These are phyloP conservation scores for Colletotrichum incanum DNA, from an alignment of 2,329 filamentous ascomycete species.

Conservation along the genomic window DNA sequence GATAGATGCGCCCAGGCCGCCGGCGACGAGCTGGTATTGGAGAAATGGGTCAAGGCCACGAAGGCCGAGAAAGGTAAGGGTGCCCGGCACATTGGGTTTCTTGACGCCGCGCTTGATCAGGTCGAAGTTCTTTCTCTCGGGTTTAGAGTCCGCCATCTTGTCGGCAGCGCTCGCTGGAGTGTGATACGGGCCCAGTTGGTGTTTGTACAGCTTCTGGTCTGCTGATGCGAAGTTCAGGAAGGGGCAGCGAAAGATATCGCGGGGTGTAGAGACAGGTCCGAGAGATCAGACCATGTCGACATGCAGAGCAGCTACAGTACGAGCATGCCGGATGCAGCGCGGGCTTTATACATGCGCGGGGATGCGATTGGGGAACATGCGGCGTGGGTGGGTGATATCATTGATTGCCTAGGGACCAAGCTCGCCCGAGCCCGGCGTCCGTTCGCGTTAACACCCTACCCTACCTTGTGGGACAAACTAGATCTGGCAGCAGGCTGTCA, in stretches of 20 bases:
- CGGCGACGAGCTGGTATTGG: conserved; percentile 52
- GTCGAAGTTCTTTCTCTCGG: conserved; percentile 45
- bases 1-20: conserved; percentile 60
- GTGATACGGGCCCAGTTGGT: neutral
- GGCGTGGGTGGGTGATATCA: conserved; percentile 5
- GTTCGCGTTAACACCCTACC: neutral
- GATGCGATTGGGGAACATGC: conserved; percentile 18
- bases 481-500: neutral
- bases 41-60: conserved; percentile 54
- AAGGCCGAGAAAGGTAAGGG: conserved; percentile 57
- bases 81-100: conserved; percentile 52
- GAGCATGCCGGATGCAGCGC: neutral
- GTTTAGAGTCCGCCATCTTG: conserved; percentile 29
- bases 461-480: neutral
- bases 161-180: conserved; percentile 2
- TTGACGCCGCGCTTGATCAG: conserved; percentile 58
- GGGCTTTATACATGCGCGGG: conserved; percentile 6
- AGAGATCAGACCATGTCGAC: neutral
- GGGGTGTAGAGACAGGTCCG: neutral
- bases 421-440: neutral
- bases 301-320: neutral
- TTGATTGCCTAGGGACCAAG: neutral
- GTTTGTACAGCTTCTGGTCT: neutral
- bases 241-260: neutral
- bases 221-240: neutral